These are phyloP conservation scores for Diaporthe velutina DNA, from an alignment of 2,329 filamentous ascomycete genomes.

Conservation along the genomic window DNA sequence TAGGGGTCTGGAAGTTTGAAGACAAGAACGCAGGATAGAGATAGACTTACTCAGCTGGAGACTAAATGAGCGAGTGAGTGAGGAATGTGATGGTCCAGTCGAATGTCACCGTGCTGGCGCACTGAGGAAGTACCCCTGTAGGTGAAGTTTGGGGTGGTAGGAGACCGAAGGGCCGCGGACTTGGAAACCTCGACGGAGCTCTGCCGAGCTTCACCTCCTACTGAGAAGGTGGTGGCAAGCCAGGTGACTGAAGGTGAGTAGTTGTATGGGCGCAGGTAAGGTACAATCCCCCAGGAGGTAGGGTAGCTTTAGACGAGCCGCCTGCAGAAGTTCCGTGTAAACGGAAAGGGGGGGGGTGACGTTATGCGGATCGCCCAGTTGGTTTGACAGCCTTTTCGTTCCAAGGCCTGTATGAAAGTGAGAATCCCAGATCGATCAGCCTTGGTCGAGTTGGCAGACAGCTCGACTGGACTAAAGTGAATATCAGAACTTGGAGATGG, in stretches of 20 bases:
- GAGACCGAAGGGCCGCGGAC: not conserved
- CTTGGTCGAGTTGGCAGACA: not conserved
- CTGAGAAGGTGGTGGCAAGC: not conserved
- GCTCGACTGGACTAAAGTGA: not conserved
- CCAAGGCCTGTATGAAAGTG: not conserved
- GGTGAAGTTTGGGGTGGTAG: not conserved
- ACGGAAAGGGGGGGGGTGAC: not conserved
- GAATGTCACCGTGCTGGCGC: not conserved
- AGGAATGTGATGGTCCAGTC: not conserved
- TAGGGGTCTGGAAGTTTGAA: not conserved
- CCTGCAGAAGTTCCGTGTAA: slow-evolving; percentile 1
- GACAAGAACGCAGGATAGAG: not conserved
- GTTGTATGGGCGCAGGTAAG: slow-evolving; percentile 14
- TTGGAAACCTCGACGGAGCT: not conserved
- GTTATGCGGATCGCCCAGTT: not conserved
- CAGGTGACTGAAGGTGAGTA: slow-evolving; percentile 22
- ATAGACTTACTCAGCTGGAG: slow-evolving; percentile 22
- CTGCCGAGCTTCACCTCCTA: not conserved
- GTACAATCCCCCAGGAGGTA: not conserved
- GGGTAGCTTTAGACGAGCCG: slow-evolving; percentile 6
- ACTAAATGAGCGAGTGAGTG: not conserved
- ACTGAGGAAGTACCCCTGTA: slow-evolving; percentile 1
- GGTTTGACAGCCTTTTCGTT: not conserved
- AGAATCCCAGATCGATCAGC: not conserved
- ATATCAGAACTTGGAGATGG: slow-evolving; percentile 2